Evolutionary conservation across 305 asterid genomes (phyloP).

Genomic region (Stenogyne calaminthoides): DNA sequence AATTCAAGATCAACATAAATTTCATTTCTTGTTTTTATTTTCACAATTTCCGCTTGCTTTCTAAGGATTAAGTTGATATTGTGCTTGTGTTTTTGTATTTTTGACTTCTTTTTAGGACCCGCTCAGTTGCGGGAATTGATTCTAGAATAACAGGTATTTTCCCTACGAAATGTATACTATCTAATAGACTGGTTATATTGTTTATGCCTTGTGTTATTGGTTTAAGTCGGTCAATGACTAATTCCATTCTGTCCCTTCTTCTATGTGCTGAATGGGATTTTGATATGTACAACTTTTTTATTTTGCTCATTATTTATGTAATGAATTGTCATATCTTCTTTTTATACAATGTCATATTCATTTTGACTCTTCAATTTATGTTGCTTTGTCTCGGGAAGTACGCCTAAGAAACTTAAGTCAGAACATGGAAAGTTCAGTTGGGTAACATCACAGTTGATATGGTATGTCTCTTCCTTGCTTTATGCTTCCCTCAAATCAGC

Average conservation of each 20-base stretch:
- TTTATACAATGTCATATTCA: no score
- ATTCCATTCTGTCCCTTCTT: not conserved
- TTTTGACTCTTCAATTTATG: not conserved
- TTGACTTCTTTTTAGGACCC: conserved; percentile 53
- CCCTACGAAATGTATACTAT: not conserved
- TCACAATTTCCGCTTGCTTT: no score
- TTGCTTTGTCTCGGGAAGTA: conserved; percentile 54
- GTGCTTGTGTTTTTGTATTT: conserved; percentile 10
- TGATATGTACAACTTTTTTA: no score
- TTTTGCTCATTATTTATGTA: no score
- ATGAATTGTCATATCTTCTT: no score
- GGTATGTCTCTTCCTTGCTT: conserved; percentile 60
- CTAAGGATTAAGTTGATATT: not conserved
- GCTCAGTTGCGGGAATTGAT: conserved; percentile 82
- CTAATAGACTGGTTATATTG: not conserved
- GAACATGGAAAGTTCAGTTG: conserved; percentile 84
- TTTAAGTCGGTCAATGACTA: not conserved
- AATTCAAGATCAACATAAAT: no score
- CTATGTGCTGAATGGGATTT: no score
- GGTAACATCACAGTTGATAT: conserved; percentile 90
- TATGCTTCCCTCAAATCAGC: no score
- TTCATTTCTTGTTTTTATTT: no score
- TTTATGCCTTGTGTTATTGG: not conserved
- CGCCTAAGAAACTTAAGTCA: conserved; percentile 76
- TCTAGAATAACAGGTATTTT: conserved; percentile 77